These are phyloP conservation scores for Coniochaeta sp. DNA, from an alignment of 2,329 filamentous ascomycete genomes.

Conservation along the genomic window DNA sequence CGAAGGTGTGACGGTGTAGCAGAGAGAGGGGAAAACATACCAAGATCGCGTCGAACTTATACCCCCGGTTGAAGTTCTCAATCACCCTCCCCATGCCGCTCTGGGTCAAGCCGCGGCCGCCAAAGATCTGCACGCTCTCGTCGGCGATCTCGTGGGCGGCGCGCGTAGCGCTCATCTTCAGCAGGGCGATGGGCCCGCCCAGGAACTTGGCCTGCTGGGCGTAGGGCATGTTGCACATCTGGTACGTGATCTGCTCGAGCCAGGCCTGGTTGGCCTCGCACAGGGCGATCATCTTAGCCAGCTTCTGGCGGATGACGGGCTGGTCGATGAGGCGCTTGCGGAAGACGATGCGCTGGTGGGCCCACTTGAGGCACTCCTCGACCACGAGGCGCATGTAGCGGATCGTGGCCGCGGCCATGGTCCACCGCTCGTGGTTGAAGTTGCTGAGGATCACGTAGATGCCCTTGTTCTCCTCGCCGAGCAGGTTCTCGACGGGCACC, in stretches of 20 bases:
- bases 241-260: constrained; percentile 78
- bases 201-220: constrained; percentile 66
- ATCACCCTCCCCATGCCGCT: constrained; percentile 76
- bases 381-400: constrained; percentile 62
- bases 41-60: constrained; percentile 74
- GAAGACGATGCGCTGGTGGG: constrained; percentile 79
- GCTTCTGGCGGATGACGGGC: constrained; percentile 76
- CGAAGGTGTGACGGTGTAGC: background rate
- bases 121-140: constrained; percentile 79
- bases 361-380: constrained; percentile 84
- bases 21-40: constrained; percentile 2
- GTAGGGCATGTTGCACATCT: constrained; percentile 84
- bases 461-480: constrained; percentile 79
- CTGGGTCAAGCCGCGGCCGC: constrained; percentile 72
- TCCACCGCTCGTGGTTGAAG: constrained; percentile 83
- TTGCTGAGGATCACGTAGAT: constrained; percentile 79
- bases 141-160: constrained; percentile 78
- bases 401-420: constrained; percentile 60
- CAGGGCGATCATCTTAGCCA: constrained; percentile 81
- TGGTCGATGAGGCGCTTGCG: constrained; percentile 76
- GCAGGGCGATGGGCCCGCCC: constrained; percentile 72
- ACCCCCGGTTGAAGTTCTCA: constrained; percentile 77
- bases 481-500: constrained; percentile 69
- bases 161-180: constrained; percentile 73
- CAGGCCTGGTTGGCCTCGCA: constrained; percentile 78